phyloP scores from a whole-genome alignment of 2,329 filamentous ascomycete species.

The Cladophialophora immunda region DNA sequence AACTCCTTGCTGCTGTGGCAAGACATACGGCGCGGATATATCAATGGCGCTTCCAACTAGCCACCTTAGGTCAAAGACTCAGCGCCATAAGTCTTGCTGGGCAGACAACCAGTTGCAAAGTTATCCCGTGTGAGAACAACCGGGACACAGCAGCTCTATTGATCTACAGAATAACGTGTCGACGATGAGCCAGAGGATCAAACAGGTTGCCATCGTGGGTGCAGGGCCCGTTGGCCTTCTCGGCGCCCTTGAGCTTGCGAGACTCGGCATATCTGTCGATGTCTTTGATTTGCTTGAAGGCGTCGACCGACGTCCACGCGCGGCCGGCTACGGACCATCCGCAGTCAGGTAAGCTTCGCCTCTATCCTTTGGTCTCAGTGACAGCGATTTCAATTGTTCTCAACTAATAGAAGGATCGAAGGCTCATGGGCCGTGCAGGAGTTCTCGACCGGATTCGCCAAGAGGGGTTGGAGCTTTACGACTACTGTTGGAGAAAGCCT shows the following conservation, averaged over 20 bases:
- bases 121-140: no score
- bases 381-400: conserved; percentile 49
- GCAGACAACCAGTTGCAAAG: no score
- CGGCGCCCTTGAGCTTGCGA: conserved; percentile 43
- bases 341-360: conserved; percentile 46
- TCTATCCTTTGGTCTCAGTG: neutral
- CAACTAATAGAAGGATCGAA: neutral
- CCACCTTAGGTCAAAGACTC: no score
- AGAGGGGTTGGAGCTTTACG: conserved; percentile 51
- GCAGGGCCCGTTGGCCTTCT: conserved; percentile 46
- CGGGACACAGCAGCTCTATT: no score
- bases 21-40: no score
- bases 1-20: no score
- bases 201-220: conserved; percentile 38
- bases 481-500: conserved; percentile 55
- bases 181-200: neutral
- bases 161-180: no score
- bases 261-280: conserved; percentile 43
- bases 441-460: conserved; percentile 60
- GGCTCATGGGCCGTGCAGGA: conserved; percentile 57
- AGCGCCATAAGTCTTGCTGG: no score
- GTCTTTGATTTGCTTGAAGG: conserved; percentile 62
- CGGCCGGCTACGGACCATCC: conserved; percentile 68
- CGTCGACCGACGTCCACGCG: conserved; percentile 67
- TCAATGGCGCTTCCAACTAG: no score